phyloP scores from a whole-genome alignment of 768 basidiomycete genomes.

The Infundibulicybe gibba region DNA sequence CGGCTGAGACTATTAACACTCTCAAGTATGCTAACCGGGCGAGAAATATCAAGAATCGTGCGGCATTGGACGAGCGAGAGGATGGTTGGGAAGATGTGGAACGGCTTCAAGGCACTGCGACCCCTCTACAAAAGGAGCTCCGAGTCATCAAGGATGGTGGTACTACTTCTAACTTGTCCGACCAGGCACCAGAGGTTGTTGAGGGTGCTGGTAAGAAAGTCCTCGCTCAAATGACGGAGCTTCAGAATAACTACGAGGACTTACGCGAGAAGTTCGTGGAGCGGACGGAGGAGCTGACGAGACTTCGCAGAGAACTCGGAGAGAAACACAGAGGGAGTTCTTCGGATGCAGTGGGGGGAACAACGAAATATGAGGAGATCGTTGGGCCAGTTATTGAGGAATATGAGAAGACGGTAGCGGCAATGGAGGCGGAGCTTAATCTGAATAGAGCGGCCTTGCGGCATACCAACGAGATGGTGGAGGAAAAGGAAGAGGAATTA shows the following conservation, averaged over 20 bases:
- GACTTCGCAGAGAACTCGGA: constrained; percentile 73
- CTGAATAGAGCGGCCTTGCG: constrained; percentile 84
- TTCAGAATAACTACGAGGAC: constrained; percentile 84
- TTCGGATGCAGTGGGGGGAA: constrained; percentile 67
- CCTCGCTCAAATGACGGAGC: constrained; percentile 74
- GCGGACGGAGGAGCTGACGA: constrained; percentile 83
- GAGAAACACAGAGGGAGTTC: constrained; percentile 63
- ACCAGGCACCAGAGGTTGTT: constrained; percentile 30
- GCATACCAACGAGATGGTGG: constrained; percentile 89
- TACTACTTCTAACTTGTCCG: constrained; percentile 19
- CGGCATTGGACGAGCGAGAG: constrained; percentile 89
- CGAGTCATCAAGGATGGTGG: constrained; percentile 75
- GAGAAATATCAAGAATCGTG: constrained; percentile 94
- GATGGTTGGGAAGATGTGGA: constrained; percentile 99
- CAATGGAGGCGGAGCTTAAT: too few species aligned
- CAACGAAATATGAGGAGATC: constrained; percentile 83
- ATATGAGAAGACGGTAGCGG: constrained; percentile 95
- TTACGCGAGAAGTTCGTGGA: constrained; percentile 84
- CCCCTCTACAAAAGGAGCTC: constrained; percentile 83
- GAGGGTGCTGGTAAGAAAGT: constrained; percentile 75
- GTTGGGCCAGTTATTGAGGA: constrained; percentile 98
- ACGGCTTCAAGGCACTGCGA: constrained; percentile 86
- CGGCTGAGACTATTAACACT: constrained; percentile 89
- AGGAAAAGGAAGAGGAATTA: constrained; percentile 96
- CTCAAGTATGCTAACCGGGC: constrained; percentile 97